Evolutionary conservation across 306 rosid species (phyloP).

Genomic region (Astragalus membranaceus): DNA sequence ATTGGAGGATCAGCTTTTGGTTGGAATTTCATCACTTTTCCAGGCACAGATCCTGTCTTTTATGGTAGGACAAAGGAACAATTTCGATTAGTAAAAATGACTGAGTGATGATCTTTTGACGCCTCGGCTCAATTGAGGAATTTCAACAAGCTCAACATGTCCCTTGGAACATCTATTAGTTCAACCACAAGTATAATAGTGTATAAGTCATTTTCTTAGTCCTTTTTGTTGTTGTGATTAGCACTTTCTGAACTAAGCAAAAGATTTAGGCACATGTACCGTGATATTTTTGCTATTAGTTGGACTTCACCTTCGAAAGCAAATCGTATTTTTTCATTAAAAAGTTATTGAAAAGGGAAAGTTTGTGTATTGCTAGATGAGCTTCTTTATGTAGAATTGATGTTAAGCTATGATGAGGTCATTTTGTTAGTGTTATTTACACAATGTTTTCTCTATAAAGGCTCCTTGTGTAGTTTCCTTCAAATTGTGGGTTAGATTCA

Average conservation of each 20-base stretch:
- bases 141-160: background rate
- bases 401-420: background rate
- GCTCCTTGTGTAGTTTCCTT: too few relatives aligned
- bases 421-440: background rate
- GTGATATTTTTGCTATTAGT: background rate
- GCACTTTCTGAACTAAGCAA: background rate
- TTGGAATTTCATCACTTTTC: constrained; percentile 71
- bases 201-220: background rate
- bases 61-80: constrained; percentile 68
- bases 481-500: too few relatives aligned
- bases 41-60: constrained; percentile 50
- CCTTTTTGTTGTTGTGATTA: background rate
- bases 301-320: background rate
- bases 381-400: background rate
- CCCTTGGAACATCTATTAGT: background rate
- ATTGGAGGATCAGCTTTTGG: constrained; percentile 96
- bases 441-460: background rate
- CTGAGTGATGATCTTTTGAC: background rate
- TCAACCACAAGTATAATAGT: background rate
- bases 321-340: background rate
- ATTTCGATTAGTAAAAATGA: constrained; percentile 32
- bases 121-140: background rate
- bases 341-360: background rate
- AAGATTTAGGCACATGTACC: background rate
- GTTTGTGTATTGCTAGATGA: background rate